phyloP scores from a whole-genome alignment of 2,329 filamentous ascomycete species.

The Penicillium sp. region DNA sequence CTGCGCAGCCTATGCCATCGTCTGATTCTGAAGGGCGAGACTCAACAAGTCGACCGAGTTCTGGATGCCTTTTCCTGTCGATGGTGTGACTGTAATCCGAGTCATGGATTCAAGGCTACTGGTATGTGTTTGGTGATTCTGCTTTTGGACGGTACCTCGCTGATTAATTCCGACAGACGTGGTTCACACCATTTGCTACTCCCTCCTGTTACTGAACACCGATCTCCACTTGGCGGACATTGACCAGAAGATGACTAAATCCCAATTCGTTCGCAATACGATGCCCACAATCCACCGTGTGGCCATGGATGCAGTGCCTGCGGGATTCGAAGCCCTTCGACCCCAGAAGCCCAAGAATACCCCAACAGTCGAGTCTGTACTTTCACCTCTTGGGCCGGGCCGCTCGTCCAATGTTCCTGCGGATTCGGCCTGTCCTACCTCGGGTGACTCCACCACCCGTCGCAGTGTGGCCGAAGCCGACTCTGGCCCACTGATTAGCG shows the following conservation, averaged over 20 bases:
- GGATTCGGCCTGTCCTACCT: conserved; percentile 11
- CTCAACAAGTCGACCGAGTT: conserved; percentile 93
- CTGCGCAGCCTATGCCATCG: conserved; percentile 76
- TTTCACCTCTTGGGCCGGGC: conserved; percentile 16
- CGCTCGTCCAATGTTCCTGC: conserved; percentile 17
- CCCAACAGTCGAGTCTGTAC: conserved; percentile 30
- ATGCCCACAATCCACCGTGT: conserved; percentile 80
- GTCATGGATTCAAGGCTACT: conserved; percentile 83
- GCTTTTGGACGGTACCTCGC: not conserved
- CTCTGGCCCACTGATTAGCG: conserved; percentile 67
- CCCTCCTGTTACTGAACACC: conserved; percentile 88
- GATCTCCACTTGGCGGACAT: conserved; percentile 94
- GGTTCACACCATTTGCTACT: conserved; percentile 96
- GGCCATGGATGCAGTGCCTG: conserved; percentile 64
- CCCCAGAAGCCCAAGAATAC: conserved; percentile 22
- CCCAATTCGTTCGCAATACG: conserved; percentile 93
- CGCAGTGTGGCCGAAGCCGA: conserved; percentile 25
- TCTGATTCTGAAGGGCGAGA: conserved; percentile 80
- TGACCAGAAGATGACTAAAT: conserved; percentile 90
- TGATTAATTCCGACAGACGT: conserved; percentile 59
- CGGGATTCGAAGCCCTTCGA: conserved; percentile 56
- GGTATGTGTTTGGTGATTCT: conserved; percentile 49
- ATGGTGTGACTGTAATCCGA: conserved; percentile 90
- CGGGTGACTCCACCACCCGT: conserved; percentile 21
- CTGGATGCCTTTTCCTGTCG: conserved; percentile 79